Evolutionary conservation across 345 rosid genomes (phyloP).

Genomic region (Gossypium turneri): DNA sequence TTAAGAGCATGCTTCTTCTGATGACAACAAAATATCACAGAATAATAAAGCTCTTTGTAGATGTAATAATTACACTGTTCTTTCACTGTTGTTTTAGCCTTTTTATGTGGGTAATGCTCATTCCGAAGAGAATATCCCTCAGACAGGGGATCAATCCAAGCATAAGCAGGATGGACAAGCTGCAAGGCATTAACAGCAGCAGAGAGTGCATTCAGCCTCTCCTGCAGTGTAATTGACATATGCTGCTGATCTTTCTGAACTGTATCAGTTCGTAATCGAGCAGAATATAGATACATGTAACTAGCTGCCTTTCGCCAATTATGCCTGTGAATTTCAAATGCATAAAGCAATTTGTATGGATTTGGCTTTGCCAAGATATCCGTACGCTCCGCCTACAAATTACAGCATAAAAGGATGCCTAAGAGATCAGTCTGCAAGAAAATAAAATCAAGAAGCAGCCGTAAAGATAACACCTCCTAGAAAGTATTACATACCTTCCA

Average conservation of each 20-base stretch:
- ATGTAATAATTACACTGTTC: constrained; percentile 45
- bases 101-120: constrained; percentile 63
- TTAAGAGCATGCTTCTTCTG: constrained; percentile 5
- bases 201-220: constrained; percentile 86
- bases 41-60: neutral
- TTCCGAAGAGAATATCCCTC: constrained; percentile 36
- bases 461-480: constrained; percentile 7
- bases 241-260: constrained; percentile 53
- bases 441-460: constrained; percentile 14
- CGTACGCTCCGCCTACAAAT: constrained; percentile 74
- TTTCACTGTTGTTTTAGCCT: constrained; percentile 51
- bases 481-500: constrained; percentile 74
- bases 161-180: constrained; percentile 78
- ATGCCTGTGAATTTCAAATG: constrained; percentile 87
- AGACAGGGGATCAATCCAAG: constrained; percentile 72
- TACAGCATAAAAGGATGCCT: constrained; percentile 21
- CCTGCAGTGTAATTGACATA: constrained; percentile 51
- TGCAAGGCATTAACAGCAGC: constrained; percentile 83
- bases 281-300: constrained; percentile 72
- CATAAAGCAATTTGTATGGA: constrained; percentile 86
- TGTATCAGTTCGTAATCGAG: constrained; percentile 68
- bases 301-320: constrained; percentile 92
- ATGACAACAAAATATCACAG: constrained; percentile 11
- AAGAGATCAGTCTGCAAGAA: constrained; percentile 9
- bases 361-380: constrained; percentile 70